Base-by-base conservation (phyloP, 1,284 basidiomycete species). In the Farysia itapuensis region DNA sequence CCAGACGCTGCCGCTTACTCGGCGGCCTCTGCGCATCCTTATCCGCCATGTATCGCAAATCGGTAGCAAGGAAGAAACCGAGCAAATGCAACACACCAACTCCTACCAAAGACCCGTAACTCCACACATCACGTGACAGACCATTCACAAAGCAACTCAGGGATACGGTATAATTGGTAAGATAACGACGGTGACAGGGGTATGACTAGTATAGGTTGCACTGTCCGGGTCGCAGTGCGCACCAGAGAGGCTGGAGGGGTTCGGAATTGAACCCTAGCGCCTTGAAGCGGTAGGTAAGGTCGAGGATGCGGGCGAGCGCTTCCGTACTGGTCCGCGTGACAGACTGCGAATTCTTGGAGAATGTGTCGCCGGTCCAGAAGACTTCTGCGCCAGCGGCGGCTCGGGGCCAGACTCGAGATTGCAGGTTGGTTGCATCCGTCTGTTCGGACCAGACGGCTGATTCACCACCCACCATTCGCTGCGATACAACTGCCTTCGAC, bases 401-500 rank as follows among this genome's bases (percentile, higher is more conserved):
- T 40, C 89, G 82, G 2, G 90, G 89, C 77, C 89, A 91, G 8
- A 84, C 79, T 45, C 85, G 83, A 1, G 81, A 68, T 66, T 91
- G 88, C 39, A 91, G 77, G 72, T 88, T 89, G 41, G 81, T 79
- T 12, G 84, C 82, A 33, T 83, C 82, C 3, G 85, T 83, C 76
- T 89, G 87, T 77, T 90, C 88, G 3, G 85, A 81, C 89, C 89
- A 90, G 1, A 90, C 79, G 3, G 86, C 82, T 19, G 84, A 83
- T 80, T 58, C 72, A 80, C 86, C 88, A 35, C 89, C 88, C 11
- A 88, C 77, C 16, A 90, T 81, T 40, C 85, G 81, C 15, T 43
- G 13, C 14, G 36, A n/a, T 0, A 45, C 24, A 2, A 4, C 16
- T 9, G 31, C 11, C 6, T 24, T 5, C 29, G 29, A 16, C 29